These are phyloP conservation scores for Kwoniella heveanensis DNA, from an alignment of 768 basidiomycete genomes.

Conservation along the genomic window DNA sequence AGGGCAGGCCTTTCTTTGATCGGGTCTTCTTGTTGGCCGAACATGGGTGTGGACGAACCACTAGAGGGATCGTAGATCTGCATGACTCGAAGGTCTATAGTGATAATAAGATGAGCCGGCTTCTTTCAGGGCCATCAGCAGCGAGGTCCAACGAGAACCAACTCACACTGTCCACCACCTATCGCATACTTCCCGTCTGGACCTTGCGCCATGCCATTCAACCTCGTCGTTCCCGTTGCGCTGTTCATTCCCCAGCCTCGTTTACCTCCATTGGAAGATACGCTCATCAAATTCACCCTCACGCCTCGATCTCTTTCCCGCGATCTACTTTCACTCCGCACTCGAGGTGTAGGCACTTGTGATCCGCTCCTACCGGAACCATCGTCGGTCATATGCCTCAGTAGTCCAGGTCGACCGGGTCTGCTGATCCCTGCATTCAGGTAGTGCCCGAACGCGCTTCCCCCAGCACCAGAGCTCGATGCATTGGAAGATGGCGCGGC, in stretches of 20 bases:
- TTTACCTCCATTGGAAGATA: constrained; percentile 4
- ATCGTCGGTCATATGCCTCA: constrained; percentile 35
- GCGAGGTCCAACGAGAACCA: too few species aligned
- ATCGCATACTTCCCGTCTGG: constrained; percentile 47
- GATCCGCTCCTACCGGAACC: constrained; percentile 18
- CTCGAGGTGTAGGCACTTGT: constrained; percentile 19
- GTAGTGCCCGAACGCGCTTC: not conserved
- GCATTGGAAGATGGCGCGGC: not conserved
- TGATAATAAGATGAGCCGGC: too few species aligned
- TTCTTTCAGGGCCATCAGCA: too few species aligned
- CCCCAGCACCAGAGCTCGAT: not conserved
- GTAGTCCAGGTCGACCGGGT: constrained; percentile 30
- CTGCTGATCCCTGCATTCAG: constrained; percentile 13
- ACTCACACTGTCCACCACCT: constrained; percentile 49
- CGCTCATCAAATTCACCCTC: constrained; percentile 28
- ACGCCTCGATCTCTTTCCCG: constrained; percentile 32
- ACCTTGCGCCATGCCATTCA: constrained; percentile 47
- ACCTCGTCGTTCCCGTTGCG: constrained; percentile 17
- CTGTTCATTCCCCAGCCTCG: constrained; percentile 28
- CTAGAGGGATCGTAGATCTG: constrained; percentile 21
- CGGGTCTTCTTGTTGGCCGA: constrained; percentile 13
- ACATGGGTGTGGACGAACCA: constrained; percentile 20
- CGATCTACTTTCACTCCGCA: constrained; percentile 11
- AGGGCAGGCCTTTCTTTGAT: constrained; percentile 19
- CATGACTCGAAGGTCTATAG: constrained; percentile 43